Evolutionary conservation across 352 stramenopile genomes (phyloP).

Genomic region (Bremia lactucae): DNA sequence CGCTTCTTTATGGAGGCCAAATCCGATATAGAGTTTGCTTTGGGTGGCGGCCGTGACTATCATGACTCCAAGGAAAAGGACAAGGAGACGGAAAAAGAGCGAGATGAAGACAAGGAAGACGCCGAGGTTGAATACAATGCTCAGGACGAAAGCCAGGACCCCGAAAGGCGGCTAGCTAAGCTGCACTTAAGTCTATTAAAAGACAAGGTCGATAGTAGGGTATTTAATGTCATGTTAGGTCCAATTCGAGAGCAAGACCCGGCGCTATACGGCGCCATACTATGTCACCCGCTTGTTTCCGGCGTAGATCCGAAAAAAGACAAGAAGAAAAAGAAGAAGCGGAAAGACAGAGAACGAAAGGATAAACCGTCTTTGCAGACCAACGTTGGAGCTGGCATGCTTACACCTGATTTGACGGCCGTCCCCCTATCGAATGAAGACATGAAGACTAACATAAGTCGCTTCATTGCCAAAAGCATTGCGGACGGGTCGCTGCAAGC

Average conservation of each 20-base stretch:
- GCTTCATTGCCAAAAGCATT: conserved; percentile 68
- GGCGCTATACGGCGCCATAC: conserved; percentile 70
- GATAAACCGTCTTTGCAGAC: conserved; percentile 38
- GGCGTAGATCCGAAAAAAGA: conserved; percentile 69
- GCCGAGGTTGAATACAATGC: conserved; percentile 49
- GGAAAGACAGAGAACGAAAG: conserved; percentile 73
- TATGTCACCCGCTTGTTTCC: conserved; percentile 76
- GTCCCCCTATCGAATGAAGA: conserved; percentile 42
- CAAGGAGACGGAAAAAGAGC: conserved; percentile 50
- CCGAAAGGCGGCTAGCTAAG: conserved; percentile 30
- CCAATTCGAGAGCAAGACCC: conserved; percentile 73
- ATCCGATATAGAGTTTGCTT: conserved; percentile 82
- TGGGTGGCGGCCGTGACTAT: conserved; percentile 58
- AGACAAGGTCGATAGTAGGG: conserved; percentile 62
- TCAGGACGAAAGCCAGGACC: conserved; percentile 35
- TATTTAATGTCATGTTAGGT: conserved; percentile 68
- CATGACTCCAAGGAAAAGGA: conserved; percentile 62
- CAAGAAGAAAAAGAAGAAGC: conserved; percentile 79
- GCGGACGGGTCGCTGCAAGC: conserved; percentile 67
- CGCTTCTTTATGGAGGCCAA: conserved; percentile 87
- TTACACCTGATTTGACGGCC: conserved; percentile 54
- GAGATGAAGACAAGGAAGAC: conserved; percentile 50
- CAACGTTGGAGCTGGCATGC: conserved; percentile 36
- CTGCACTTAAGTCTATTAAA: conserved; percentile 45
- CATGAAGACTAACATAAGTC: conserved; percentile 50